Conservation (phyloP, 176 grass and related monocot genomes). For the Elaeis guineensis region DNA sequence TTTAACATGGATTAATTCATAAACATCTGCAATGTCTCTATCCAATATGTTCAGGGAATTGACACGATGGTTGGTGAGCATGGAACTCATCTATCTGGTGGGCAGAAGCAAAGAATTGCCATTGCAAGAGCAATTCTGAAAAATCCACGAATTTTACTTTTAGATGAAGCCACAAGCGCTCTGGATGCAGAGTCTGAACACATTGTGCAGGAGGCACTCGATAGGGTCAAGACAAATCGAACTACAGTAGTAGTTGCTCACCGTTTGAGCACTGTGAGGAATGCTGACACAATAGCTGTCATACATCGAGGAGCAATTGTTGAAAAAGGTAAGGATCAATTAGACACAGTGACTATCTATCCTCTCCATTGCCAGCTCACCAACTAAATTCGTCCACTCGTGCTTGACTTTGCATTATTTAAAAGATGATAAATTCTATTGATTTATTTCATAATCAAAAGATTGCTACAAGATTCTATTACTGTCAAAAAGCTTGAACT, state of each 20-base stretch:
- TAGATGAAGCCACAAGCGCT: constrained; percentile 90
- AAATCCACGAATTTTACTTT: constrained; percentile 77
- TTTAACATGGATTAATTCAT: too few species aligned
- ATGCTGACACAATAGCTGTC: constrained; percentile 68
- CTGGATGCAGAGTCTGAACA: constrained; percentile 77
- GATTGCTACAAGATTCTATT: background rate
- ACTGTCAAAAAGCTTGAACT: too few species aligned
- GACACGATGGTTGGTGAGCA: constrained; percentile 73
- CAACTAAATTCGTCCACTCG: too few species aligned
- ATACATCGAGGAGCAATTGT: constrained; percentile 73
- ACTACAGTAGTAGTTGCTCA: constrained; percentile 87
- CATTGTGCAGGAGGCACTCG: constrained; percentile 81
- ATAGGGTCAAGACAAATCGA: constrained; percentile 70
- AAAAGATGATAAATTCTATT: background rate
- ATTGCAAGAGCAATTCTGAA: constrained; percentile 92
- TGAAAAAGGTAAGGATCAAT: constrained; percentile 59
- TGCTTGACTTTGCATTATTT: too few species aligned
- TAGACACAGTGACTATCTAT: background rate
- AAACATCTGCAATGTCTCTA: background rate
- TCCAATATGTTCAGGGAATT: constrained; percentile 41
- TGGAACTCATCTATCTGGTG: constrained; percentile 80
- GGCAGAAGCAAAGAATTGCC: constrained; percentile 94
- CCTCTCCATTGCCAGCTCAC: too few species aligned
- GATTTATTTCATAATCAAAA: background rate
- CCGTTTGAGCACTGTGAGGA: constrained; percentile 69